Base-by-base conservation (phyloP, 805 yeast species). In the Pichia exigua region DNA sequence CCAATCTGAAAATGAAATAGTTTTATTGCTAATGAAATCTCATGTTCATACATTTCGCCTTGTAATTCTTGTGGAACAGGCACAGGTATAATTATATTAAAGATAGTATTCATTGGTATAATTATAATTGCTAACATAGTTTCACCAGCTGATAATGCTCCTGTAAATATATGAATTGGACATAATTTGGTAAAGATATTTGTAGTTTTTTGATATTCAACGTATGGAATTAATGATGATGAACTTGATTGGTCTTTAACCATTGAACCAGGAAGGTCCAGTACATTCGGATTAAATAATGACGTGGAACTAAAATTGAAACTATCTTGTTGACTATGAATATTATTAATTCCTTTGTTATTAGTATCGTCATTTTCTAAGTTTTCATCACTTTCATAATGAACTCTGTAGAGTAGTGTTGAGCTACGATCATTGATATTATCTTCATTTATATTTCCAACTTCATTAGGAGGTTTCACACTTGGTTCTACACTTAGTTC, bases 1-100 rank as follows among this genome's bases (percentile, higher is more conserved):
- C 63, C 54, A 2, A 67, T 24, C 55, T 71, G 74, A 9, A 65
- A 27, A 35, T 49, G 50, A 54, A 71, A 67, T 1, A 71, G 42
- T 5, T 44, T 42, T 52, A 51, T 57, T 46, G 51, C 65, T 49
- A 53, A 50, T 26, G 45, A 49, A 57, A 41, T 54, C 47, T 57
- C 66, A 50, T 57, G 61, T 42, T 24, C 58, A 24, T 45, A 47
- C 9, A 57, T 61, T 3, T 48, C 57, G 10, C 52, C 44, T 13
- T 48, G 49, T 15, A 42, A 47, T 20, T 55, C 53, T 11, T 35
- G 35, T 12, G 57, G 57, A 17, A 57, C 42, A 2, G 70, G 68
- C 1, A 63, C 52, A 4, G 72, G 71, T 9, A 67, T 55, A 12
- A 58, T 46, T 1, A 60, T 22, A 45, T 63, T 67, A 46, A 63